A percentile compares a stretch with the other conserved stretches of the same genome.
Conservation (phyloP, 2,329 filamentous ascomycete species). For the Fusarium algeriense region DNA sequence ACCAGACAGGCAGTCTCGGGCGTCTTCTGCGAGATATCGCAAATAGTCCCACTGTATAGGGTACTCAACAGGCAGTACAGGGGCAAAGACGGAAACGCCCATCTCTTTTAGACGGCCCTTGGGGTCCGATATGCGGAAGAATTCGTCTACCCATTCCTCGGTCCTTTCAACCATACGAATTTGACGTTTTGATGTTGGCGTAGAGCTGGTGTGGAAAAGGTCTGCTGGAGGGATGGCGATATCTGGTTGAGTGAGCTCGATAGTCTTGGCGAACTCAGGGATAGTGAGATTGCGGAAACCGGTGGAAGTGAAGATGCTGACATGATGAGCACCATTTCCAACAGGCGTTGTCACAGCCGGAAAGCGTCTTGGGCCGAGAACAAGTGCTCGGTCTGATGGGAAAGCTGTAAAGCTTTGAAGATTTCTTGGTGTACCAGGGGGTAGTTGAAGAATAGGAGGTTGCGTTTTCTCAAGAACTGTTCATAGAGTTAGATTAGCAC, state of each 20-base stretch:
- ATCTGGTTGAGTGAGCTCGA: conserved; percentile 78
- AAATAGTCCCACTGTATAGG: conserved; percentile 85
- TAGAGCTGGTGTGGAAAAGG: conserved; percentile 62
- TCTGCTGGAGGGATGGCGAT: conserved; percentile 85
- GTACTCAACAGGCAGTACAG: conserved; percentile 80
- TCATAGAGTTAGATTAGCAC: conserved; percentile 9
- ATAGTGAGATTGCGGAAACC: conserved; percentile 81
- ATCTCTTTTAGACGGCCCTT: conserved; percentile 46
- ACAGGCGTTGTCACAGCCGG: conserved; percentile 79
- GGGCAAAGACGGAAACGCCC: conserved; percentile 67
- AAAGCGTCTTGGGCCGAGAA: conserved; percentile 82
- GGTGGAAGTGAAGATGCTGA: conserved; percentile 87
- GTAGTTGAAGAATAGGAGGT: conserved; percentile 63
- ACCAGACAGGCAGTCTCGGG: conserved; percentile 69
- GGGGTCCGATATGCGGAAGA: conserved; percentile 60
- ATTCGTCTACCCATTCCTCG: conserved; percentile 81
- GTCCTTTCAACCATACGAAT: conserved; percentile 89
- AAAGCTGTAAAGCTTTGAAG: conserved; percentile 84
- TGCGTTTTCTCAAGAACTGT: conserved; percentile 67
- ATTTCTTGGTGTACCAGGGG: conserved; percentile 61
- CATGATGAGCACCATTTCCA: conserved; percentile 75
- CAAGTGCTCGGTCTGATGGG: conserved; percentile 71
- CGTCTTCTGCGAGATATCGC: conserved; percentile 74
- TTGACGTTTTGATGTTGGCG: conserved; percentile 77
- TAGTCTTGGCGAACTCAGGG: conserved; percentile 75